Evolutionary conservation across 2,329 filamentous ascomycete genomes (phyloP), one percentile per base, ranked within the genome.

Genomic region (Aspergillus niger): DNA sequence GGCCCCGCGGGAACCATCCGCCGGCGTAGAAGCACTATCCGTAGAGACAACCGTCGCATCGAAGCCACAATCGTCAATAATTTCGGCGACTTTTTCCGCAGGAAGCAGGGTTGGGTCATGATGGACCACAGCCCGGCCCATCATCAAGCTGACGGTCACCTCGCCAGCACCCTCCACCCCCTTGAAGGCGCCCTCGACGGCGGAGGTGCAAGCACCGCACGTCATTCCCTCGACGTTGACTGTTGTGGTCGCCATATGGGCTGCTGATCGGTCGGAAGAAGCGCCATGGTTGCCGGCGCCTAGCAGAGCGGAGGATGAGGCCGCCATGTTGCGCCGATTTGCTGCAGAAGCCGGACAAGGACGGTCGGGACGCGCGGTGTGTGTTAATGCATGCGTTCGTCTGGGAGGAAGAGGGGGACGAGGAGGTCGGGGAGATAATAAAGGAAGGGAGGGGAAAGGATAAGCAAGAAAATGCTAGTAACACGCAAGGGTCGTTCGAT

Each of bases 71-170:
- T 96, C 92, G 70, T 97, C 92, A 66, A 97, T 95, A 38, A 90
- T 92, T 66, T 96, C 91, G 72, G 86, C 87, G 61, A 98, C 85
- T 67, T 89, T 80, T 39, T 93, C 90, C 61, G 92, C 85, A 13
- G 91, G 80, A 56, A 98, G 85, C 55, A 85, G 84, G 58, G 84
- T 80, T 1, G 91, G 87, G 76, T 98, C 90, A 78, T 99, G 95
- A 77, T 93, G 89, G 38, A 98, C 83, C 44, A 98, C 93, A n/a
- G 94, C 95, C 62, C 94, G 88, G 77, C 97, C 93, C 87, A 97
- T 96, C 58, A 97, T 90, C 69, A 99, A 81, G 74, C 92, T 97
- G 70, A 99, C 90, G 8, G 92, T 96, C 61, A 98, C 92, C 68
- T 85, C 92, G 64, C 90, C 91, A 8, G 95, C 88, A 57, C 95